Evolutionary conservation across 495 filamentous ascomycete species (phyloP).

Genomic region (Tuber umbilicatum): DNA sequence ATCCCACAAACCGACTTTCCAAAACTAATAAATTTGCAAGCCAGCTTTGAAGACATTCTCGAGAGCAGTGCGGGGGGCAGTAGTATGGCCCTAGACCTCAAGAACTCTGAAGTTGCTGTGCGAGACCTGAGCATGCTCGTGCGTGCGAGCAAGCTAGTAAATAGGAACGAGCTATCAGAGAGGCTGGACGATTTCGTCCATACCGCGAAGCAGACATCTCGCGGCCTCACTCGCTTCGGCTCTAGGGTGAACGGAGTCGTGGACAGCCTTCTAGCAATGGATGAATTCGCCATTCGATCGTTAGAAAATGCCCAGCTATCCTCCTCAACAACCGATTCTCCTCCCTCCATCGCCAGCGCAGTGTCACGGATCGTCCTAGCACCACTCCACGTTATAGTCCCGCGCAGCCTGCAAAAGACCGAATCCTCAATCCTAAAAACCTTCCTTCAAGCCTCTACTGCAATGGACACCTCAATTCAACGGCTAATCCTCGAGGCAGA

Average conservation of each 20-base stretch:
- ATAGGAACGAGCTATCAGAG: conserved; percentile 29
- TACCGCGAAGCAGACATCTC: conserved; percentile 27
- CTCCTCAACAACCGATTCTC: conserved; percentile 42
- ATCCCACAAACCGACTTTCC: conserved; percentile 55
- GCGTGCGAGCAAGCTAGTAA: conserved; percentile 18
- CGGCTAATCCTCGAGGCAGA: conserved; percentile 61
- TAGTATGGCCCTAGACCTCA: conserved; percentile 31
- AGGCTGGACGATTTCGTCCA: conserved; percentile 32
- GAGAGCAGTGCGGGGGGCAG: conserved; percentile 54
- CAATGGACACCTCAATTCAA: conserved; percentile 60
- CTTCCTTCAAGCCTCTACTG: conserved; percentile 58
- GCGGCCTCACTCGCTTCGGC: conserved; percentile 51
- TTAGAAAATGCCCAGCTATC: conserved; percentile 37
- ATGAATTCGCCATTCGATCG: conserved; percentile 54
- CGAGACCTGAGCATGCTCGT: conserved; percentile 33
- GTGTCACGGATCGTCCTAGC: conserved; percentile 43
- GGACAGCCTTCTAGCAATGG: conserved; percentile 59
- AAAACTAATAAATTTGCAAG: conserved; percentile 59
- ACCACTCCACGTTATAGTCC: conserved; percentile 48
- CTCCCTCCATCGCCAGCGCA: not conserved
- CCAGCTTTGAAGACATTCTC: conserved; percentile 59
- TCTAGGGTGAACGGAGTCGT: conserved; percentile 61
- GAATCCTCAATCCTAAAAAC: conserved; percentile 33
- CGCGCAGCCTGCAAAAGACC: conserved; percentile 4
- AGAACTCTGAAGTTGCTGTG: conserved; percentile 31